Evolutionary conservation across 2,329 filamentous ascomycete genomes (phyloP).

Genomic region (Penicillium concentricum): DNA sequence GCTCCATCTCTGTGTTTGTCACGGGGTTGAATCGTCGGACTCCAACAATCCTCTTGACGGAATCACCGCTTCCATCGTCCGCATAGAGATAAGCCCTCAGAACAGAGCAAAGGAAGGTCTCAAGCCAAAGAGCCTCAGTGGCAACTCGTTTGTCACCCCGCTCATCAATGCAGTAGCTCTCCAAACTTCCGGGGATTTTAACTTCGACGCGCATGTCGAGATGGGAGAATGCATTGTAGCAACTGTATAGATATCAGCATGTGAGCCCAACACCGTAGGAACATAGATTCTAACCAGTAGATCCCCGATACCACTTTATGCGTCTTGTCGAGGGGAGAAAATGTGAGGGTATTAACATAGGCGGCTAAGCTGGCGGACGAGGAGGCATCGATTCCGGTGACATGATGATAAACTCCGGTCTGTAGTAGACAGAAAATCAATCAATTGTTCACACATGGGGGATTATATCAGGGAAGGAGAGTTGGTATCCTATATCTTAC

Average conservation of each 20-base stretch:
- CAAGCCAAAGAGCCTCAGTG: slow-evolving; percentile 91
- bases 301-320: slow-evolving; percentile 91
- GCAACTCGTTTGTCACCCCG: slow-evolving; percentile 91
- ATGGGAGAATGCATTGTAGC: slow-evolving; percentile 98
- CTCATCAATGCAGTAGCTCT: slow-evolving; percentile 97
- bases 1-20: slow-evolving; percentile 96
- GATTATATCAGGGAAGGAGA: neutral
- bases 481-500: slow-evolving; percentile 36
- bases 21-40: slow-evolving; percentile 96
- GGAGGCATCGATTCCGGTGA: slow-evolving; percentile 93
- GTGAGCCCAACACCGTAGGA: neutral
- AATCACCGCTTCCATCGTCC: slow-evolving; percentile 89
- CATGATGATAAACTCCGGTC: slow-evolving; percentile 95
- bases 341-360: slow-evolving; percentile 97
- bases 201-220: slow-evolving; percentile 98
- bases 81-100: slow-evolving; percentile 94
- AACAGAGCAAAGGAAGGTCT: slow-evolving; percentile 95
- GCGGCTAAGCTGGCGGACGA: slow-evolving; percentile 95
- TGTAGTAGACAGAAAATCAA: slow-evolving; percentile 39
- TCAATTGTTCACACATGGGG: neutral
- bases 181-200: slow-evolving; percentile 91
- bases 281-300: slow-evolving; percentile 68
- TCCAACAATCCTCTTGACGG: slow-evolving; percentile 96
- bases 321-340: slow-evolving; percentile 77
- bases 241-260: slow-evolving; percentile 51